phyloP scores from a whole-genome alignment of 257 asterid species.

The Ballota nigra region DNA sequence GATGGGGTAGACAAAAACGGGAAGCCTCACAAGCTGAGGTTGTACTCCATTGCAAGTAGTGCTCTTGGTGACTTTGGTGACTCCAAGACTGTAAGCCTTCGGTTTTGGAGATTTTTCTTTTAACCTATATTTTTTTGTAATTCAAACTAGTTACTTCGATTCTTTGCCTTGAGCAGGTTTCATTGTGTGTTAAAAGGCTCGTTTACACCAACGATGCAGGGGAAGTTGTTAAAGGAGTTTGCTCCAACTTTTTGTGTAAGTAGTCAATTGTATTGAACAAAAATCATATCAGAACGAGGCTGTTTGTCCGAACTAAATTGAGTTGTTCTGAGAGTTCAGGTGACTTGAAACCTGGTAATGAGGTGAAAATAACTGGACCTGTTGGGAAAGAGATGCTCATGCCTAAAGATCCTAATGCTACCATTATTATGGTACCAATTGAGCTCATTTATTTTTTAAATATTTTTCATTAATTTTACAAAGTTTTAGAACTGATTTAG shows the following conservation, averaged over 20 bases:
- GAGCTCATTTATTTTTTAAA: background rate
- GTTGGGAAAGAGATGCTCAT: slow-evolving; percentile 98
- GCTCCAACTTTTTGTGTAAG: slow-evolving; percentile 98
- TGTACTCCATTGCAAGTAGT: slow-evolving; percentile 97
- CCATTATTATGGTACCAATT: slow-evolving; percentile 58
- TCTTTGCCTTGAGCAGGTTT: slow-evolving; percentile 51
- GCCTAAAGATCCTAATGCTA: slow-evolving; percentile 97
- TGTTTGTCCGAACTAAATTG: background rate
- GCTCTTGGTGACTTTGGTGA: slow-evolving; percentile 97
- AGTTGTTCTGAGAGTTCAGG: slow-evolving; percentile 41
- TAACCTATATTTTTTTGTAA: background rate
- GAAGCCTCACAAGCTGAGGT: slow-evolving; percentile 91
- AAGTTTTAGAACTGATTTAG: background rate
- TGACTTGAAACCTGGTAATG: slow-evolving; percentile 87
- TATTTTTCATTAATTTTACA: background rate
- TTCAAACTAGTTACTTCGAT: background rate
- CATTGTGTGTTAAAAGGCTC: slow-evolving; percentile 89
- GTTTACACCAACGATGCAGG: slow-evolving; percentile 89
- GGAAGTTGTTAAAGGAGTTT: slow-evolving; percentile 85
- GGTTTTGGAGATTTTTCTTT: background rate
- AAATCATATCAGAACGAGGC: background rate
- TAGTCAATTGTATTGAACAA: background rate
- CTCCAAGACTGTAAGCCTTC: slow-evolving; percentile 79
- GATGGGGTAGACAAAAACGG: slow-evolving; percentile 96
- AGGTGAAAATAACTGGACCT: slow-evolving; percentile 90